Evolutionary conservation across 148 eudicot species (phyloP), one percentile per base, ranked within the genome.

Genomic region (Camellia sinensis): DNA sequence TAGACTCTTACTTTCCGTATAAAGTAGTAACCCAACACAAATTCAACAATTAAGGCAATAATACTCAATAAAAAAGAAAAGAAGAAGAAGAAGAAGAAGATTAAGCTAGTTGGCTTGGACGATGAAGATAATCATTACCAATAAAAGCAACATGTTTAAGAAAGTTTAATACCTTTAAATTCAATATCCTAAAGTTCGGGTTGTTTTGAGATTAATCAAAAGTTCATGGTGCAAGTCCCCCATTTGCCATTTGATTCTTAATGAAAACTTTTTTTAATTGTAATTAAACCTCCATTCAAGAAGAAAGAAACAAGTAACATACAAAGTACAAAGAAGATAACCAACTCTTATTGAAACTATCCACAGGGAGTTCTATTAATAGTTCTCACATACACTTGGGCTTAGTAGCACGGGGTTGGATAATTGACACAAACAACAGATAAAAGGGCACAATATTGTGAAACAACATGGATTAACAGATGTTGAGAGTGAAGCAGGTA

Each of bases 221-320:
- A 67, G 48, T 67, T 41, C 19, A 4, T 41, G 46, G 70, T 67
- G 70, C 70, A 67, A 67, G 48, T 67, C 10, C 48, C 48, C 48
- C 17, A 15, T 5, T 9, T 41, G 48, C 50, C 71, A 67, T 67
- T 67, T 67, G 48, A 67, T 19, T 67, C 46, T 41, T 67, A 40
- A 41, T 15, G 11, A 19, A 67, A 67, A n/a, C n/a, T 19, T 37
- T 13, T 9, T 67, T 67, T 45, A 67, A 41, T 40, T 41, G 15
- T 67, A 40, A 8, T 41, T 0, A 7, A 67, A 41, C 10, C 15
- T 41, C 18, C 48, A 67, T 37, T 9, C 48, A 41, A 5, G 71
- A 67, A 66, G n/a, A 45, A 66, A 67, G 71, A 67, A 48, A 67
- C 71, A 67, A 67, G 6, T 67, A 67, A 40, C 19, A 13, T n/a